These are phyloP conservation scores for Neoascochyta sp. DNA, from an alignment of 2,329 filamentous ascomycete species.

Conservation along the genomic window DNA sequence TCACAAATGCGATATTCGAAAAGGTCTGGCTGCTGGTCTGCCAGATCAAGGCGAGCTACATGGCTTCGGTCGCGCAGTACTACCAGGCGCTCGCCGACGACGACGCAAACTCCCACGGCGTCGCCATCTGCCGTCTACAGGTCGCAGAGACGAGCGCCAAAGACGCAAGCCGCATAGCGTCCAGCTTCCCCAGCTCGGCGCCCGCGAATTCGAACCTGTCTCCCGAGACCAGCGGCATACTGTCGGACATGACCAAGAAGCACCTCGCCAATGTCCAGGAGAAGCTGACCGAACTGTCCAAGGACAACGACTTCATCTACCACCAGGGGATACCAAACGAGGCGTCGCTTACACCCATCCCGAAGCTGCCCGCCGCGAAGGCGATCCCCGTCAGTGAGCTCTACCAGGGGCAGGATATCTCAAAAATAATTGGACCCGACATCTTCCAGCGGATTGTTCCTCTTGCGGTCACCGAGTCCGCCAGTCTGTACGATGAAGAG, in stretches of 20 bases:
- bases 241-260: conserved; percentile 80
- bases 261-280: conserved; percentile 78
- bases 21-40: conserved; percentile 85
- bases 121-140: conserved; percentile 77
- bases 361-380: conserved; percentile 91
- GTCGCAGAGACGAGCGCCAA: conserved; percentile 74
- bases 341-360: conserved; percentile 72
- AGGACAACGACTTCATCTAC: conserved; percentile 98
- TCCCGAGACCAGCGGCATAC: conserved; percentile 68
- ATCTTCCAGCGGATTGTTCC: conserved; percentile 96
- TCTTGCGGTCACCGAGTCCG: conserved; percentile 91
- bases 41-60: conserved; percentile 76
- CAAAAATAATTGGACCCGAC: conserved; percentile 92
- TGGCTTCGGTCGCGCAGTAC: conserved; percentile 84
- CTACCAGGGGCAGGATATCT: conserved; percentile 95
- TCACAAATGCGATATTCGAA: conserved; percentile 86
- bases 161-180: conserved; percentile 73
- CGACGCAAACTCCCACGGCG: conserved; percentile 80
- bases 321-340: conserved; percentile 88
- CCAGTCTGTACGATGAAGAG: conserved; percentile 96
- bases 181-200: conserved; percentile 73
- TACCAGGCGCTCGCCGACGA: conserved; percentile 90
- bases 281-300: conserved; percentile 69
- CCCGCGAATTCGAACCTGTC: conserved; percentile 79
- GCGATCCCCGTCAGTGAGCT: conserved; percentile 95